Base-by-base conservation (phyloP, 2,329 filamentous ascomycete species). In the Colletotrichum plurivorum region DNA sequence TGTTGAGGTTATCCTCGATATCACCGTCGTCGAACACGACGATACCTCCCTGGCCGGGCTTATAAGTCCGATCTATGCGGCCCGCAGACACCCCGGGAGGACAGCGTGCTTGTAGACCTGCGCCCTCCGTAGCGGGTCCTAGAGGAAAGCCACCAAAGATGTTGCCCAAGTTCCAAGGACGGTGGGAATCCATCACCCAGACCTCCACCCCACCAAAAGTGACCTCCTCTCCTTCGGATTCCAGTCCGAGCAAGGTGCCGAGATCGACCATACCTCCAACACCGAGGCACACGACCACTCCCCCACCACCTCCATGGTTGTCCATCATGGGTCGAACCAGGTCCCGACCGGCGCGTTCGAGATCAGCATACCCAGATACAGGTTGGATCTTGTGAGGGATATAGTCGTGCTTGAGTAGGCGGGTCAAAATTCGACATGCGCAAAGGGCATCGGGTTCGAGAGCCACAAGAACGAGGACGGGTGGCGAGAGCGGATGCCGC, bases 311-410 rank as follows among this genome's bases (percentile, higher is more conserved):
- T 25, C 95, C 95, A 66, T 92, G 88, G 36, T 90, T 90, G 76
- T 93, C 91, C 85, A 94, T 95, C 93, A 98, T 94, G 12, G 94
- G 94, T 63, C 86, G 87, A 48, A 98, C 92, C 52, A 97, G 86
- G 73, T 95, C 90, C 76, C 89, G 88, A 53, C 95, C 95, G 22
- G 92, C 92, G 74, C 90, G 91, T 76, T 93, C 88, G 54, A 99
- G 89, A 79, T 98, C 96, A 73, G 90, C 91, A 89, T 98, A 98
- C 63, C 96, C 96, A 20, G 94, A 90, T 63, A 99, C 92, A 1
- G 96, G 96, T 76, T 98, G 94, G 76, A 98, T 97, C 82, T 98
- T 98, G 84, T 98, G 95, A 15, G 93, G 93, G 74, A 99, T 97
- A 78, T 97, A 98, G 84, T 99, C 96, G 85, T 95, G 93, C 82